Evolutionary conservation across 805 yeast genomes (phyloP).

Genomic region (Ogataea angusta): DNA sequence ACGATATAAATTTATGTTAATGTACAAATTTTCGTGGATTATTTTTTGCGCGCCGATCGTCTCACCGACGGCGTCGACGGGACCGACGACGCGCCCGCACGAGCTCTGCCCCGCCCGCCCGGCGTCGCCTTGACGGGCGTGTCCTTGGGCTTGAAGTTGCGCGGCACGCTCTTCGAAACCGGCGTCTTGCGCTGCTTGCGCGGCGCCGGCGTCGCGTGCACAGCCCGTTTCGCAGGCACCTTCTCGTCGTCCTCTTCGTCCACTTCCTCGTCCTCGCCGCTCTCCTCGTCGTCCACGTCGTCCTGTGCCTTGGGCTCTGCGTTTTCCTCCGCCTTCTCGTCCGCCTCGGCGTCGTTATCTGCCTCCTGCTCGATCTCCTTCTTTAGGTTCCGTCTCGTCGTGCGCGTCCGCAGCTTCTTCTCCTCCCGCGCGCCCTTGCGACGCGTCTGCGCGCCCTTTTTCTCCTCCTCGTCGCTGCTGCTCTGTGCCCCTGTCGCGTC

Average conservation of each 20-base stretch:
- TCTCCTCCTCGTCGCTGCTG: constrained; percentile 4
- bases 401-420: constrained; percentile 13
- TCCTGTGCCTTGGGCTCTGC: constrained; percentile 4
- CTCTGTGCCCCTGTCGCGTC: constrained; percentile 1
- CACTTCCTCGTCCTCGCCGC: constrained; percentile 5
- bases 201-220: constrained; percentile 14
- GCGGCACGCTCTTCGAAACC: constrained; percentile 12
- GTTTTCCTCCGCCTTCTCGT: constrained; percentile 7
- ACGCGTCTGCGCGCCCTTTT: neutral
- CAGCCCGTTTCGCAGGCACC: constrained; percentile 15
- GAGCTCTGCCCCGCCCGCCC: constrained; percentile 6
- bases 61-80: constrained; percentile 22
- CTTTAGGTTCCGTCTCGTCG: constrained; percentile 19
- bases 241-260: constrained; percentile 5
- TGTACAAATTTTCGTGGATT: constrained; percentile 3
- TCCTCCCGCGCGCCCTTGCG: constrained; percentile 4
- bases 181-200: constrained; percentile 21
- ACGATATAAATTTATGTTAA: neutral
- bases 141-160: constrained; percentile 12
- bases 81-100: constrained; percentile 9
- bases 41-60: constrained; percentile 22
- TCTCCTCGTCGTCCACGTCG: constrained; percentile 6
- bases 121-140: constrained; percentile 17
- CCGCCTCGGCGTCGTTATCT: constrained; percentile 1
- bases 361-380: constrained; percentile 13